These are phyloP conservation scores for Breynia disticha DNA, from an alignment of 441 rosid genomes.

Conservation along the genomic window DNA sequence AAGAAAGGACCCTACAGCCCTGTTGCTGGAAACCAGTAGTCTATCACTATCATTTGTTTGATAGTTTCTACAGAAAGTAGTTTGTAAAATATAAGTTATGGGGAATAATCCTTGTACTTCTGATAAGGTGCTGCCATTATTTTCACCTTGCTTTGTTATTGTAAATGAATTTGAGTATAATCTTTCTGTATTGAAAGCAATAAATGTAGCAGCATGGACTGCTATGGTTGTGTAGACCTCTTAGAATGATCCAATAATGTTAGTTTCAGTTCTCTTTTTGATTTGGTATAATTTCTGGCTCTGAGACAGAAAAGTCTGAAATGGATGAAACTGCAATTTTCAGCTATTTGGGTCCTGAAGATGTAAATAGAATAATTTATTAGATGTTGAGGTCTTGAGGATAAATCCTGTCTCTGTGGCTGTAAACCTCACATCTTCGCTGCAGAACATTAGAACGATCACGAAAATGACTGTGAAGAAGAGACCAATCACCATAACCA, in stretches of 20 bases:
- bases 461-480: neutral
- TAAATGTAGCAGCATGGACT: neutral
- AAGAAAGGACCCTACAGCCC: conserved; percentile 46
- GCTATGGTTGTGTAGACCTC: too few species aligned
- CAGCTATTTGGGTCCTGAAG: neutral
- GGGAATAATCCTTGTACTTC: conserved; percentile 3
- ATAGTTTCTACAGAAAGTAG: neutral
- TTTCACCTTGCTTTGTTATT: neutral
- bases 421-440: neutral
- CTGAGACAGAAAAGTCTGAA: too few species aligned
- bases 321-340: neutral
- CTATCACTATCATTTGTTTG: neutral
- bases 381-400: neutral
- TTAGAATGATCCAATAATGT: too few species aligned
- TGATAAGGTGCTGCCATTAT: neutral
- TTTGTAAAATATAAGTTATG: neutral
- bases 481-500: neutral
- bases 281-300: too few species aligned
- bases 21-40: conserved; percentile 49
- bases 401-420: neutral
- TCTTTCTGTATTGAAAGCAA: neutral
- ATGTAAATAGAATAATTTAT: too few species aligned
- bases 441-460: neutral
- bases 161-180: neutral
- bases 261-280: too few species aligned